phyloP scores from a whole-genome alignment of 495 filamentous ascomycete species.

The Penicillium dipodomyicola region DNA sequence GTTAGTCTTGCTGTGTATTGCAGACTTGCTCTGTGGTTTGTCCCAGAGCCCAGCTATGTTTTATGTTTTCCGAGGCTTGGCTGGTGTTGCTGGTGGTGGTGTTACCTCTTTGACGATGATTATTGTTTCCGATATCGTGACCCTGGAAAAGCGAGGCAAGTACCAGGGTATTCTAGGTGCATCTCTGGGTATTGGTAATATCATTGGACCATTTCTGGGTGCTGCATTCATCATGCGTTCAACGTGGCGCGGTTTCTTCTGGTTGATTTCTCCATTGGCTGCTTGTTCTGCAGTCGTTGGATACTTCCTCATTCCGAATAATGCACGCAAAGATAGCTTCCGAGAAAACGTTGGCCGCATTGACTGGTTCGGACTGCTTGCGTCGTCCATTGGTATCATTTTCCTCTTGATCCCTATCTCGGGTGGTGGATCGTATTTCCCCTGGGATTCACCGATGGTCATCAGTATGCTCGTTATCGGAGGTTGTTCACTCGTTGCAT shows the following conservation, averaged over 20 bases:
- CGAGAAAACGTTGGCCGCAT: conserved; percentile 51
- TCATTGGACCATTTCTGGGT: conserved; percentile 46
- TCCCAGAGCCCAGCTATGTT: conserved; percentile 51
- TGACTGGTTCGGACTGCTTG: conserved; percentile 53
- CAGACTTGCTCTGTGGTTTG: conserved; percentile 53
- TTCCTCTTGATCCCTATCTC: conserved; percentile 62
- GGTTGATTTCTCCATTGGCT: conserved; percentile 42
- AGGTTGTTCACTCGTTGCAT: conserved; percentile 42
- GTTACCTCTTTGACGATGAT: conserved; percentile 52
- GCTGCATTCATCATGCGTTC: conserved; percentile 44
- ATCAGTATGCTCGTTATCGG: conserved; percentile 61
- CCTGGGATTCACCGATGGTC: conserved; percentile 59
- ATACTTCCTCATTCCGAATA: conserved; percentile 46
- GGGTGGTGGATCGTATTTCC: conserved; percentile 59
- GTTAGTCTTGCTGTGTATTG: conserved; percentile 48
- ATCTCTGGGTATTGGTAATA: conserved; percentile 42
- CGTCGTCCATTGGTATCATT: conserved; percentile 52
- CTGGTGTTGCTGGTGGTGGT: conserved; percentile 54
- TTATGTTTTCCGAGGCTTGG: conserved; percentile 55
- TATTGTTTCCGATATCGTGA: conserved; percentile 50
- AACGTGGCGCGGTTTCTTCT: conserved; percentile 53
- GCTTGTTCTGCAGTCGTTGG: conserved; percentile 41
- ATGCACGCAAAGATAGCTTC: conserved; percentile 33
- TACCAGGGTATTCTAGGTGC: conserved; percentile 48
- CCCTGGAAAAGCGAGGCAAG: conserved; percentile 45